Conservation (phyloP, 2,329 filamentous ascomycete genomes). For the Berkeleyomyces basicola region DNA sequence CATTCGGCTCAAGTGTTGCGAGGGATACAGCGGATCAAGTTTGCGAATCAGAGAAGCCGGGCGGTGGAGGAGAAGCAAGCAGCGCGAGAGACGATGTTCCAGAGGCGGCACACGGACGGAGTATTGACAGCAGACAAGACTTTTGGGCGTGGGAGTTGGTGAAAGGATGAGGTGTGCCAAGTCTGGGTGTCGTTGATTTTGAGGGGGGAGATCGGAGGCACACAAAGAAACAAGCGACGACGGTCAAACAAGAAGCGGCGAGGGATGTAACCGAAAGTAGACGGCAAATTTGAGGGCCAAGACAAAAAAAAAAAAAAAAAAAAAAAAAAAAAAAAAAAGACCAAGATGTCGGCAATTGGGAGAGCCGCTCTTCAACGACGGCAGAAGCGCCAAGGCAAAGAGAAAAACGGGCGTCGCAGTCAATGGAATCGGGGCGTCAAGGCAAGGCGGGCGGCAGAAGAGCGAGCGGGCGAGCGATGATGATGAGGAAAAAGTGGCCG, state of each 20-base stretch:
- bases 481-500: not conserved
- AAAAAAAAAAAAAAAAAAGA: not conserved
- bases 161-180: not conserved
- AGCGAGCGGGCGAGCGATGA: not conserved
- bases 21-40: not conserved
- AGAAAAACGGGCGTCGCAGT: not conserved
- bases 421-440: not conserved
- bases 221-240: not conserved
- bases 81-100: not conserved
- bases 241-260: not conserved
- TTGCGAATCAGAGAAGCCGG: not conserved
- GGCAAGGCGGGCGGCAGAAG: not conserved
- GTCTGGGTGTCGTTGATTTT: not conserved
- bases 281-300: not conserved
- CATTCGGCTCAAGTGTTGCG: conserved; percentile 4
- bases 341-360: not conserved
- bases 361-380: not conserved
- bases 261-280: not conserved
- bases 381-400: not conserved
- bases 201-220: not conserved
- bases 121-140: not conserved
- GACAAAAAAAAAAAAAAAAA: not conserved
- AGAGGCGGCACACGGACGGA: not conserved
- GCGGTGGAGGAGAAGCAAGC: not conserved
- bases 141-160: not conserved